Percentiles rank a stretch among this genome's conserved stretches.
These are phyloP conservation scores for Termitomyces sp. DNA, from an alignment of 768 basidiomycete genomes.

Conservation along the genomic window DNA sequence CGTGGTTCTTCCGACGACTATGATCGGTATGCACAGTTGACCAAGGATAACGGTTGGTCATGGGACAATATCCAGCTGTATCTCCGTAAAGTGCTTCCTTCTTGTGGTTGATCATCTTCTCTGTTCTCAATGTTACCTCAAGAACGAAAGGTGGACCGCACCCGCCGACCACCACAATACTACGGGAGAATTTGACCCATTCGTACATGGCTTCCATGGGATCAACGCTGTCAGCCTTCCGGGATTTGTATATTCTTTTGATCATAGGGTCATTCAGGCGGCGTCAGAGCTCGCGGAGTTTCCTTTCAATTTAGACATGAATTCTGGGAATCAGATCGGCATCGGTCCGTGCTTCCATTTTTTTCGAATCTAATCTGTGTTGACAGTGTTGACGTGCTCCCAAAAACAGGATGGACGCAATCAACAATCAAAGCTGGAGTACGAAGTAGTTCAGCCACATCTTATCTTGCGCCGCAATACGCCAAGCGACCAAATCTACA, in stretches of 20 bases:
- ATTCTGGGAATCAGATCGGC: constrained; percentile 21
- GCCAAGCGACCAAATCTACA: constrained; percentile 20
- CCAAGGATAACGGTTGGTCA: constrained; percentile 27
- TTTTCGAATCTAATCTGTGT: too few relatives aligned
- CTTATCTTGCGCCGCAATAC: constrained; percentile 18
- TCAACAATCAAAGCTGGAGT: constrained; percentile 21
- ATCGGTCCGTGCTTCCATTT: constrained; percentile 13
- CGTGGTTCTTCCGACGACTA: constrained; percentile 31
- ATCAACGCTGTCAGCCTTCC: constrained; percentile 26
- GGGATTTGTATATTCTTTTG: constrained; percentile 21
- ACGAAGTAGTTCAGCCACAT: constrained; percentile 24
- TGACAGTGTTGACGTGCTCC: too few relatives aligned
- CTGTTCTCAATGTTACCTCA: not conserved
- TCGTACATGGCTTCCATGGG: constrained; percentile 21
- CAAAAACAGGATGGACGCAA: constrained; percentile 20
- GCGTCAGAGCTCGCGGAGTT: constrained; percentile 22
- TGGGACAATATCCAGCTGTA: constrained; percentile 28
- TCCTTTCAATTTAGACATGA: constrained; percentile 22
- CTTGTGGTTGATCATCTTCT: not conserved
- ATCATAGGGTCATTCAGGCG: constrained; percentile 24
- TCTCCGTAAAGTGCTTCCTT: constrained; percentile 18
- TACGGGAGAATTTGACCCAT: constrained; percentile 5
- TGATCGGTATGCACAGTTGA: constrained; percentile 27
- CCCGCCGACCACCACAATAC: constrained; percentile 29
- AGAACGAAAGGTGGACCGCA: constrained; percentile 25